Base-by-base conservation (phyloP, 352 stramenopile genomes). In the Phytophthora capsici region DNA sequence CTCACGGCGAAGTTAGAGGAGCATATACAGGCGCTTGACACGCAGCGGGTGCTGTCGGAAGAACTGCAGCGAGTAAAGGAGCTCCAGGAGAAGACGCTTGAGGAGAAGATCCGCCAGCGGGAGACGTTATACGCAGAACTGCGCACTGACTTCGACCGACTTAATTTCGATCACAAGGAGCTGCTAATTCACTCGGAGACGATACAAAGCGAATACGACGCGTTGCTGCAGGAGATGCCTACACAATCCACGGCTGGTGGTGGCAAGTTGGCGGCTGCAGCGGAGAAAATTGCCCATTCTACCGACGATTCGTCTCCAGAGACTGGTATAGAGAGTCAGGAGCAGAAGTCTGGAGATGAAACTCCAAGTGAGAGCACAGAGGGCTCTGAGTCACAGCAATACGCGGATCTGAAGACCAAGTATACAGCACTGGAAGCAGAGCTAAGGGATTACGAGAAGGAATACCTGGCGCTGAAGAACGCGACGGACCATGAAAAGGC, bases 111-210 rank as follows among this genome's bases (percentile, higher is more conserved):
- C n/a, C 80, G 83, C 14, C 77, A 89, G 49, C 78, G 62, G 13
- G 84, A 92, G 32, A 80, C 75, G 10, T 56, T 84, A 16, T 82
- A 78, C 47, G 66, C 69, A 6, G 79, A 94, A 49, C 34, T 93
- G 37, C 75, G 77, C 19, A 71, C 75, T 14, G 84, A 94, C 25
- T 91, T 90, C 22, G 86, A 94, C 23, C 72, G 82, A 22, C 72
- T 94, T n/a, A 87, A 78, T 44, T 94, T 91, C 47, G 84, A 96
- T 52, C 82, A 93, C 65, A 83, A 94, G 66, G 86, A 94, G 60
- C 75, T 94, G 25, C 61, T 78, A 12, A 93, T 92, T 49, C 86
- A 94, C 54, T 77, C 84, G 1, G 84, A 94, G 40, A 91, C 86
- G 32, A 65, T 94, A 23, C 84, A 92, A 43, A 79, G 80, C 34